Evolutionary conservation across 768 basidiomycete genomes (phyloP).

Genomic region (Serendipita sp.): DNA sequence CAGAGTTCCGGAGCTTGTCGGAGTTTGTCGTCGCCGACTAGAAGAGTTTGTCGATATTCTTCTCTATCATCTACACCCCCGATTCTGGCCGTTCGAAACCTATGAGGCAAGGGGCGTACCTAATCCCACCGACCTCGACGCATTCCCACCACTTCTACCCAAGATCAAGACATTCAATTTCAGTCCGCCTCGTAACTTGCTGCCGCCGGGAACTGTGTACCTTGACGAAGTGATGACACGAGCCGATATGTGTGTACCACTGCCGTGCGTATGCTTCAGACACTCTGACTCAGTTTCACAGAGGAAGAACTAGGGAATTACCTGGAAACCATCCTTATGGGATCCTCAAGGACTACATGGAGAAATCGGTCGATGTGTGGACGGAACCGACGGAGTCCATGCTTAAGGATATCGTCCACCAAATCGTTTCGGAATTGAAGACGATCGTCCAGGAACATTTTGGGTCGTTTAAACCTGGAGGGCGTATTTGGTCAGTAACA

Average conservation of each 20-base stretch:
- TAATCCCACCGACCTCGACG: not conserved
- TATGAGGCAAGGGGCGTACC: not conserved
- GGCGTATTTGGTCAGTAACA: not conserved
- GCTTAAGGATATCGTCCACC: not conserved
- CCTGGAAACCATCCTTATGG: slow-evolving; percentile 3
- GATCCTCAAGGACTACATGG: not conserved
- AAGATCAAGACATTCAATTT: not conserved
- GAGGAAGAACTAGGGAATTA: not conserved
- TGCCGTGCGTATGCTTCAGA: not conserved
- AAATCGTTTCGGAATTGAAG: not conserved
- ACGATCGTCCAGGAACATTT: not conserved
- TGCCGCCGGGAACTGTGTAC: not conserved
- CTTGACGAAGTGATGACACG: not conserved
- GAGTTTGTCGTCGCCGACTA: not conserved
- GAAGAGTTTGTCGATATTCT: not conserved
- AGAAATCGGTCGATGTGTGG: not conserved
- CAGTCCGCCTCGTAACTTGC: not conserved
- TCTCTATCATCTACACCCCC: not conserved
- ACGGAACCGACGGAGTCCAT: not conserved
- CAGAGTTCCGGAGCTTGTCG: not conserved
- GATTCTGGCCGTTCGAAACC: not conserved
- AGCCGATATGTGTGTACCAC: not conserved
- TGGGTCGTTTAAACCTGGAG: not conserved
- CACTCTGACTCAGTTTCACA: not conserved
- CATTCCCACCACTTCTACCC: not conserved